Percentiles rank a stretch among this genome's conserved stretches.
phyloP scores from a whole-genome alignment of 768 basidiomycete genomes.

The Inosperma sp. region DNA sequence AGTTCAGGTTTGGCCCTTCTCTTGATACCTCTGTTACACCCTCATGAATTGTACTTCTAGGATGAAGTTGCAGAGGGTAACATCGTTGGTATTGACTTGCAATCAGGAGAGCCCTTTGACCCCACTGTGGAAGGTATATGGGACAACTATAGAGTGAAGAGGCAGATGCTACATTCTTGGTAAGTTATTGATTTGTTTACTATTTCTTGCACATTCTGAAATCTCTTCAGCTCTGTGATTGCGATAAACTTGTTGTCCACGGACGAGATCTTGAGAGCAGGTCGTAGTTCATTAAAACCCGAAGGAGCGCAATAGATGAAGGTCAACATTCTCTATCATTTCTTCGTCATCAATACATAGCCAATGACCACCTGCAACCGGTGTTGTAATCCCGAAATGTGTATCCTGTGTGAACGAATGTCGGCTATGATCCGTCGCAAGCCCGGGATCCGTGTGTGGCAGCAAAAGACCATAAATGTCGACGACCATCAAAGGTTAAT shows the following conservation, averaged over 20 bases:
- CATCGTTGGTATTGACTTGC: conserved; percentile 83
- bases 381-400: too few relatives aligned
- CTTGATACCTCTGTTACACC: not conserved
- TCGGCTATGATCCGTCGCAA: too few relatives aligned
- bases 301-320: conserved; percentile 51
- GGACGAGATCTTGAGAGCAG: conserved; percentile 91
- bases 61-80: conserved; percentile 96
- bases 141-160: conserved; percentile 99
- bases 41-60: conserved; percentile 31
- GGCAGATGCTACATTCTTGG: conserved; percentile 98
- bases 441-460: too few relatives aligned
- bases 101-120: conserved; percentile 94
- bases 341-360: too few relatives aligned
- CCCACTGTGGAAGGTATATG: conserved; percentile 94
- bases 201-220: conserved; percentile 23
- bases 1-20: conserved; percentile 56
- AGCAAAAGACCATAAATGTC: too few relatives aligned
- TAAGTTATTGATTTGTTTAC: conserved; percentile 33
- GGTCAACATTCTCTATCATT: not conserved
- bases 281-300: conserved; percentile 81
- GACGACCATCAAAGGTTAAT: too few relatives aligned
- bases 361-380: too few relatives aligned
- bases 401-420: too few relatives aligned
- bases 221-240: conserved; percentile 69
- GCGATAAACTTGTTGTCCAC: conserved; percentile 93